Base-by-base conservation (phyloP, 306 rosid genomes). In the Clitoria ternatea region DNA sequence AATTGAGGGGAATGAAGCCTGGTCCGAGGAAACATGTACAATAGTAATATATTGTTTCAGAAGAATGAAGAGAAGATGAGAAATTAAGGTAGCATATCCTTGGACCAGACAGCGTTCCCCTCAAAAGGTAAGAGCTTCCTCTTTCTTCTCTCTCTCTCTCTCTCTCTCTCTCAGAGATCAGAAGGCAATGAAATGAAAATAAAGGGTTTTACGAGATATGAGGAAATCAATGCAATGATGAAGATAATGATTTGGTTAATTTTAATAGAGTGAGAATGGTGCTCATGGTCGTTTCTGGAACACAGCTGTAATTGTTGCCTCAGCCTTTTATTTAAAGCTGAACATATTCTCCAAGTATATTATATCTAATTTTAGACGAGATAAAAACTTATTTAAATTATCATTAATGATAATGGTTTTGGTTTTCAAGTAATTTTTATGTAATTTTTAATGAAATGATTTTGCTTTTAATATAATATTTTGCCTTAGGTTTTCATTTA, bases 1-100 rank as follows among this genome's bases (percentile, higher is more conserved):
- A 50, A 50, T 84, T 89, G 91, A 82, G 89, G 83, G 91, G 95
- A 85, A 88, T 85, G 95, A 88, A 88, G 95, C 87, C 95, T 88
- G 95, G 91, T 85, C 95, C 95, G 90, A 85, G 79, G 72, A 79
- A 5, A 59, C 76, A 7, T n/a, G n/a, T n/a, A n/a, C n/a, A n/a
- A n/a, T n/a, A n/a, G n/a, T n/a, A n/a, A n/a, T n/a, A n/a, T n/a
- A n/a, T n/a, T n/a, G n/a, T n/a, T n/a, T n/a, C n/a, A n/a, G n/a
- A n/a, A n/a, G n/a, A n/a, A n/a, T n/a, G n/a, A n/a, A n/a, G n/a
- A n/a, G n/a, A n/a, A n/a, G n/a, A n/a, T n/a, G n/a, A n/a, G n/a
- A n/a, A n/a, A n/a, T n/a, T n/a, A n/a, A n/a, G n/a, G n/a, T n/a
- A n/a, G n/a, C n/a, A 70, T 66, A 40, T 50, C 82, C 81, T 87